Evolutionary conservation across 2,329 filamentous ascomycete genomes (phyloP).

Genomic region (Coniochaeta sp.): DNA sequence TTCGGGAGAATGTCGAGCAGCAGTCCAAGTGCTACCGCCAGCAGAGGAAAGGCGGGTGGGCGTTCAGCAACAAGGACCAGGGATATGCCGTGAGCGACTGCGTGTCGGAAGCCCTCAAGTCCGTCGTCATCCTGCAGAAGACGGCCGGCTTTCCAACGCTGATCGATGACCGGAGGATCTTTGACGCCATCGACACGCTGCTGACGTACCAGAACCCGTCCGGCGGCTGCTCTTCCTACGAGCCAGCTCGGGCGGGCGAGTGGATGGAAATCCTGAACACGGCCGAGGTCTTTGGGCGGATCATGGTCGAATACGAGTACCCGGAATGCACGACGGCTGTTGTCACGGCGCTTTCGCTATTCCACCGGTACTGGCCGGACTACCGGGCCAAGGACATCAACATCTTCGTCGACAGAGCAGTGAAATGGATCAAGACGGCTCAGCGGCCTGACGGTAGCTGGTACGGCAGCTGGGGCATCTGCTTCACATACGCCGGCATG

Average conservation of each 20-base stretch:
- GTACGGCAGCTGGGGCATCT: slow-evolving; percentile 98
- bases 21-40: slow-evolving; percentile 82
- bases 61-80: slow-evolving; percentile 86
- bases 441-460: slow-evolving; percentile 83
- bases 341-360: slow-evolving; percentile 78
- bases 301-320: slow-evolving; percentile 99
- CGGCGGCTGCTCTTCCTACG: slow-evolving; percentile 87
- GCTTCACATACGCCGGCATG: slow-evolving; percentile 95
- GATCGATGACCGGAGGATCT: slow-evolving; percentile 69
- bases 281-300: slow-evolving; percentile 90
- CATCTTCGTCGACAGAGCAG: slow-evolving; percentile 62
- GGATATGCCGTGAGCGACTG: slow-evolving; percentile 96
- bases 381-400: slow-evolving; percentile 74
- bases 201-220: slow-evolving; percentile 84
- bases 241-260: slow-evolving; percentile 70
- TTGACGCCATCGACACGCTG: slow-evolving; percentile 84
- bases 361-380: slow-evolving; percentile 71
- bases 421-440: slow-evolving; percentile 73
- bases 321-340: slow-evolving; percentile 96
- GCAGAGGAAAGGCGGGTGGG: slow-evolving; percentile 87
- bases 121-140: slow-evolving; percentile 73
- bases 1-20: slow-evolving; percentile 72
- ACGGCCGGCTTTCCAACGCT: slow-evolving; percentile 66
- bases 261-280: slow-evolving; percentile 83
- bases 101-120: slow-evolving; percentile 83